Base-by-base conservation (phyloP, 371 early-diverging fungal species). In the Lichtheimia ramosa region DNA sequence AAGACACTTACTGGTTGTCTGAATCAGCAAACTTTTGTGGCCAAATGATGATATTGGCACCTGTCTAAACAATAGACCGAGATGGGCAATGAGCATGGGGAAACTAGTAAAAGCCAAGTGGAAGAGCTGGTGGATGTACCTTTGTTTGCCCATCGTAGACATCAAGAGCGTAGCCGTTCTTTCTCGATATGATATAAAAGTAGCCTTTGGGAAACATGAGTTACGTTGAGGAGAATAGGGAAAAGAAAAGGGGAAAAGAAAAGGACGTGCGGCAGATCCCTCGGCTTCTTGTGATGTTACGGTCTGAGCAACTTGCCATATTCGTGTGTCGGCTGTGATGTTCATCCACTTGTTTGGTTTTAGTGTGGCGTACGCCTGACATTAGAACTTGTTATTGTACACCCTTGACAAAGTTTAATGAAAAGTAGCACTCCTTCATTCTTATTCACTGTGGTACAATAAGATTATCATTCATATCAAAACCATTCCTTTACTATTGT, bases 1-100 rank as follows among this genome's bases (percentile, higher is more conserved):
- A 55, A 2, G 16, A 13, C 15, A 63, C 72, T 66, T 70, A 79
- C 80, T 79, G 80, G 56, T 75, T 79, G 41, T 79, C 77, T 15
- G 74, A 74, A 58, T 79, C 80, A 55, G 72, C 59, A 49, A 79
- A 79, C 48, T 79, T 79, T 54, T 79, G 80, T 28, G 80, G 77
- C 80, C 80, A 79, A 25, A 79, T 70, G 60, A 79, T 79, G 23
- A 76, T 61, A 49, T 76, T 73, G 15, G 76, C 74, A 60, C 64
- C 76, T 48, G 71, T 68, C 79, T 79, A 46, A 25, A 55, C 34
- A 8, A 8, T 10, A 34, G 10, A 34, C 34, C 34, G 34, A 34
- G 34, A 34, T 34, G 34, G 10, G 10, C 34, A 34, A 8, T 34
- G 46, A 46, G 16, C 46, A 21, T n/a, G 5, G 5, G 15, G n/a